A percentile compares a stretch with the other conserved stretches of the same genome.
Evolutionary conservation across 148 eudicot species (phyloP).

Genomic region (Cornus florida): DNA sequence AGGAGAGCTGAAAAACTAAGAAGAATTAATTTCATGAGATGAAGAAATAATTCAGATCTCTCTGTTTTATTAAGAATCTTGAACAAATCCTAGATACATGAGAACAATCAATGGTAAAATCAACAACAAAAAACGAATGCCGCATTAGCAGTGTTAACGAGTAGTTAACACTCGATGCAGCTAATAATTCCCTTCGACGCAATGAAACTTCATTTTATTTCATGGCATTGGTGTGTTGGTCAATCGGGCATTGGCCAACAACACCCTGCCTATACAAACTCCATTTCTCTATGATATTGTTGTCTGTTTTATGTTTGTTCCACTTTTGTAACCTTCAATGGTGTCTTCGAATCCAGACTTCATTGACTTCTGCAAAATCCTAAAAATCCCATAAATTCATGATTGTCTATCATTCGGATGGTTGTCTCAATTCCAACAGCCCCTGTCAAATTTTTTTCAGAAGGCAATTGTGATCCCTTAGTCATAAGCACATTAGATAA

Average conservation of each 20-base stretch:
- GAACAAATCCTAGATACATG: neutral
- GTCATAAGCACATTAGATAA: no score
- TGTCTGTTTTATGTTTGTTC: no score
- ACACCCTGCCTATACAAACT: conserved; percentile 1
- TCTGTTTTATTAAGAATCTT: neutral
- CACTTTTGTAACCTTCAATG: neutral
- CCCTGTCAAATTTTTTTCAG: conserved; percentile 38
- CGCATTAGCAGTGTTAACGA: conserved; percentile 24
- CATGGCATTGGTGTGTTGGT: conserved; percentile 13
- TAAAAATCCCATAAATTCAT: conserved; percentile 91
- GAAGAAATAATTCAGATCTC: neutral
- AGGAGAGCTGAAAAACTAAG: no score
- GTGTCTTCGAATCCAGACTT: neutral
- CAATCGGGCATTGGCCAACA: conserved; percentile 47
- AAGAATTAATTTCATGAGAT: neutral
- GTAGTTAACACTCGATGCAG: conserved; percentile 30
- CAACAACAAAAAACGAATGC: neutral
- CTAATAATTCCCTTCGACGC: neutral
- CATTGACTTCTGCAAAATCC: conserved; percentile 76
- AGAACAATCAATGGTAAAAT: neutral
- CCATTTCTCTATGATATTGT: no score
- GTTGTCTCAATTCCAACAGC: conserved; percentile 70
- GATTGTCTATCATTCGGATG: conserved; percentile 58
- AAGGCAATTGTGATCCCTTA: neutral
- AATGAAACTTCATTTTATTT: neutral